Evolutionary conservation across 768 basidiomycete species (phyloP).

Genomic region (Leccinellum albellum): DNA sequence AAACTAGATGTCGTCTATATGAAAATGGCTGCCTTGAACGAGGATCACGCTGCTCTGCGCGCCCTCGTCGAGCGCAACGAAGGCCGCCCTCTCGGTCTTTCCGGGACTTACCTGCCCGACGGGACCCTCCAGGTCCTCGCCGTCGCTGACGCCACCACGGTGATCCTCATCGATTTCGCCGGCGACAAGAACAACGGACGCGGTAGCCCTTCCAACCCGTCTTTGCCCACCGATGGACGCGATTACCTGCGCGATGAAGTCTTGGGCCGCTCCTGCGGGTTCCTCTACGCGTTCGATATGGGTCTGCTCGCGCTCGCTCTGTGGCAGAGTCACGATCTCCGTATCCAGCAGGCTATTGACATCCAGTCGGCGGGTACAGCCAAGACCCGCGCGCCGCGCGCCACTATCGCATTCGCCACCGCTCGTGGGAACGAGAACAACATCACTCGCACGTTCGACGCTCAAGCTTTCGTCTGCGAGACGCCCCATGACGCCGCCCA

Average conservation of each 20-base stretch:
- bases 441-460: conserved; percentile 13
- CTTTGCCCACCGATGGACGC: conserved; percentile 16
- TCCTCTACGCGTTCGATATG: conserved; percentile 31
- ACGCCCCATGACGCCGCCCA: not conserved
- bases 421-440: conserved; percentile 11
- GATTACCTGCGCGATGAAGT: conserved; percentile 29
- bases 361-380: conserved; percentile 21
- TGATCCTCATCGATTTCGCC: conserved; percentile 27
- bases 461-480: conserved; percentile 1
- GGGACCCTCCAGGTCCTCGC: conserved; percentile 26
- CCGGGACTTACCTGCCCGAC: conserved; percentile 19
- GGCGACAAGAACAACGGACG: conserved; percentile 33
- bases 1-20: conserved; percentile 13
- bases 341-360: conserved; percentile 33
- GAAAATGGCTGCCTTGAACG: conserved; percentile 21
- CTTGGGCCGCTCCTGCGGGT: conserved; percentile 26
- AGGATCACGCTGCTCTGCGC: conserved; percentile 20
- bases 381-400: conserved; percentile 16
- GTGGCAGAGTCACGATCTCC: conserved; percentile 30
- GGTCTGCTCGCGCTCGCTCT: conserved; percentile 28
- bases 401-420: conserved; percentile 16
- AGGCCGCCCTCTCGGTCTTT: conserved; percentile 31
- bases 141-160: conserved; percentile 24
- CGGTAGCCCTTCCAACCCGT: conserved; percentile 21
- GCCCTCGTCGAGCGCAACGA: conserved; percentile 30